phyloP scores from a whole-genome alignment of 306 rosid species.

The Ziziphus jujuba region DNA sequence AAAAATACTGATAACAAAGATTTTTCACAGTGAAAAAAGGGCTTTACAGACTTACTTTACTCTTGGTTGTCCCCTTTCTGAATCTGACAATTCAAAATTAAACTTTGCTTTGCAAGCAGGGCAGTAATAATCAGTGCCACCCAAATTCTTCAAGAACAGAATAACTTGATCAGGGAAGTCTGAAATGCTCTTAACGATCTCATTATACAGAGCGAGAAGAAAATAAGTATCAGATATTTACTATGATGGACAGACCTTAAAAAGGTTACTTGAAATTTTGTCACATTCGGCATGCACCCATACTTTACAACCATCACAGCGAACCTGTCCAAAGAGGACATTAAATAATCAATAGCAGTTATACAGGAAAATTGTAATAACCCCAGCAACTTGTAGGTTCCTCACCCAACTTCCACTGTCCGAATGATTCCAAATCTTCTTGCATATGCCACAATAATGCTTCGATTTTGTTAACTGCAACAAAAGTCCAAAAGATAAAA shows the following conservation, averaged over 20 bases:
- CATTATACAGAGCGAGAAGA: slow-evolving; percentile 20
- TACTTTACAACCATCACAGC: slow-evolving; percentile 97
- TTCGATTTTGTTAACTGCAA: slow-evolving; percentile 83
- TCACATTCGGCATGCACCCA: slow-evolving; percentile 99
- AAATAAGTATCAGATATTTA: slow-evolving; percentile 19
- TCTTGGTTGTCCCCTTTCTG: slow-evolving; percentile 71
- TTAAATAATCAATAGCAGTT: slow-evolving; percentile 21
- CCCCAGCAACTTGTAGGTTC: slow-evolving; percentile 23
- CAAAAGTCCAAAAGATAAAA: slow-evolving; percentile 22
- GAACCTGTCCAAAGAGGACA: slow-evolving; percentile 61
- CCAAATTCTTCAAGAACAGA: slow-evolving; percentile 62
- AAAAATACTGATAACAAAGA: no score
- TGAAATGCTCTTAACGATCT: slow-evolving; percentile 26
- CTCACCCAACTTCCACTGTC: slow-evolving; percentile 99
- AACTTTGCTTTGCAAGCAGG: slow-evolving; percentile 97
- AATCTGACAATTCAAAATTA: slow-evolving; percentile 93
- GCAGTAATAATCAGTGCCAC: slow-evolving; percentile 93
- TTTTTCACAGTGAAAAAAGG: neutral
- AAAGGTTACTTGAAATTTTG: slow-evolving; percentile 74
- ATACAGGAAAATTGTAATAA: slow-evolving; percentile 16
- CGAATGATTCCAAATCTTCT: slow-evolving; percentile 85
- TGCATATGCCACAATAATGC: slow-evolving; percentile 97
- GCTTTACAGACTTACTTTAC: slow-evolving; percentile 63
- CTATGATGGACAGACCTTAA: slow-evolving; percentile 58
- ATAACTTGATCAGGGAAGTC: slow-evolving; percentile 34